Base-by-base conservation (phyloP, 345 rosid species). In the Cardamine occulta region DNA sequence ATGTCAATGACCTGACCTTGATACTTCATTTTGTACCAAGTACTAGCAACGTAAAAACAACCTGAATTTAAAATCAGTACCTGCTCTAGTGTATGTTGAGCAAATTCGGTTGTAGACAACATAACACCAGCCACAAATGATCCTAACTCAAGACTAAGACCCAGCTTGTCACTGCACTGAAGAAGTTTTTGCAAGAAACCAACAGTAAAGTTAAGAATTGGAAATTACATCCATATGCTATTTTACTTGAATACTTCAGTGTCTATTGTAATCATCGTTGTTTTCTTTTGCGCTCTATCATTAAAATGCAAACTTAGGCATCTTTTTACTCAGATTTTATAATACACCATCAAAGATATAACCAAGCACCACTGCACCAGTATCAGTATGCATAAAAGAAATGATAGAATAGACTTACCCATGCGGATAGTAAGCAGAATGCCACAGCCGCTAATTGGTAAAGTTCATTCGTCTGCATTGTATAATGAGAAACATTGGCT, bases 151-250 rank as follows among this genome's bases (percentile, higher is more conserved):
- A 96, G 99, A 85, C 99, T 96, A 67, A 93, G 96, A 53, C 99
- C 99, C 82, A 96, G 82, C 88, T 93, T 93, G 86, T 96, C 99
- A 74, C 98, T 96, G 95, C 99, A 89, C 99, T 96, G 99, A 88
- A 80, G 80, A 71, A 55, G 58, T 83, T 48, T 48, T 71, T 64
- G 47, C 77, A 80, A 73, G 72, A 80, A 80, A 59, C 74, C 59
- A 66, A 17, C 18, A 66, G 37, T 70, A 4, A 45, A 55, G 71
- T 63, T 37, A 62, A 45, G 52, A 76, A 34, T 7, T 24, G 35
- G 32, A 39, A 56, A 48, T 11, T 58, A 56, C 17, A 31, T 32
- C 6, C 39, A 55, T 24, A 77, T 4, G 51, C 42, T 61, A 68
- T 28, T 31, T 21, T 57, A 56, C 34, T 55, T 17, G 8, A 57